Evolutionary conservation across 208 protist species (phyloP), one percentile per base, ranked within the genome.

Genomic region (Leishmania turanica): DNA sequence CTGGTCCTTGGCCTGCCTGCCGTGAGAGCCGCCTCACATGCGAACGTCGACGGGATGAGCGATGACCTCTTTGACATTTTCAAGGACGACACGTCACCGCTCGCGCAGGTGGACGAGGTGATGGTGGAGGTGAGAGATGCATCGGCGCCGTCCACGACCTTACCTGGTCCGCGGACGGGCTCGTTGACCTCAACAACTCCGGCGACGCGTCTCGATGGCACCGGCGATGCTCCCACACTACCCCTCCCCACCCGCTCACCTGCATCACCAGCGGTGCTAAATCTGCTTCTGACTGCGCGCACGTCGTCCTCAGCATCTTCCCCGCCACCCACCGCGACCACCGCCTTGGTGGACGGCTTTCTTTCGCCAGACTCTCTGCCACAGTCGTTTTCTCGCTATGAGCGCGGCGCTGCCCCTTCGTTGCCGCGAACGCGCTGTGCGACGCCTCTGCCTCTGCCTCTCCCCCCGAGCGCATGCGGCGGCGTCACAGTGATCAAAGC

Each of bases 41-140:
- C 19, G 17, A 47, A 13, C n/a, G 24, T 58, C 9, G 31, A 19
- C 42, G 5, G 49, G 34, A 82, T 84, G 84, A 90, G 90, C 70
- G 89, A 95, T n/a, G 88, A 95, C 77, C 85, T 85, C 56, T 95
- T 95, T 49, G 88, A 89, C 31, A 78, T 95, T 34, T 83, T 89
- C 79, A 85, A 84, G 65, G 80, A 71, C 72, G 72, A 58, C 27
- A 31, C 53, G 11, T 13, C 72, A 34, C 53, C 72, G 4, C 60
- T 34, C 3, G 49, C 51, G 17, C 31, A 51, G 31, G 51, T 34
- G n/a, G 31, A 11, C 0, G 51, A 11, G 34, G 51, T 24, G 13
- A 17, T 73, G 45, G 21, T 31, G 69, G 69, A 31, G 21, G 40
- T 51, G 27, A 27, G 42, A 7, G 69, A 51, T 17, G 9, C 69